A percentile compares a stretch with the other conserved stretches of the same genome.
Conservation (phyloP, 371 early-diverging fungal species). For the Coemansia sp. region DNA sequence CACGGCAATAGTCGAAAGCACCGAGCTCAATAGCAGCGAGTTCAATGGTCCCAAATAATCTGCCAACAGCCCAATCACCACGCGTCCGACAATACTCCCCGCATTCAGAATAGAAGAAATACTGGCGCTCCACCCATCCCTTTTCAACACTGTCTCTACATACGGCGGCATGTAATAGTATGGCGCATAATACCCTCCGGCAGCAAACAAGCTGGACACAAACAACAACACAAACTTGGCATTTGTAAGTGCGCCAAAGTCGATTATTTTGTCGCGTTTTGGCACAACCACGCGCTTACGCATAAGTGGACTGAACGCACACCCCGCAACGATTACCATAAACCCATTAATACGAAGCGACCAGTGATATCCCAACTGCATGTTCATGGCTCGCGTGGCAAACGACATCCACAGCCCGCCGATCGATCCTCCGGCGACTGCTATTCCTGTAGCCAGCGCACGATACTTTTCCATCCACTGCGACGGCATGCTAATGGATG, state of each 20-base stretch:
- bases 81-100: conserved; percentile 28
- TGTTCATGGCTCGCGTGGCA: conserved; percentile 56
- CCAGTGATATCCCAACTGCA: conserved; percentile 61
- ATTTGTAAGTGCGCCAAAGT: conserved; percentile 22
- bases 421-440: conserved; percentile 68
- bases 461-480: conserved; percentile 71
- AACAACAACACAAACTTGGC: conserved; percentile 28
- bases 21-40: conserved; percentile 15
- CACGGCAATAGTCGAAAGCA: conserved; percentile 17
- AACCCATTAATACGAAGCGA: conserved; percentile 60
- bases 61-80: conserved; percentile 25
- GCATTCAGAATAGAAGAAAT: conserved; percentile 40
- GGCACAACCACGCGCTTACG: conserved; percentile 22
- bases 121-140: conserved; percentile 21
- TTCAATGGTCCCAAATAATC: conserved; percentile 29
- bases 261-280: conserved; percentile 30
- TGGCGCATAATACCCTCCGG: conserved; percentile 32
- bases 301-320: conserved; percentile 18
- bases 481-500: conserved; percentile 62
- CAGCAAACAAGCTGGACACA: conserved; percentile 14
- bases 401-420: conserved; percentile 69
- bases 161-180: conserved; percentile 28
- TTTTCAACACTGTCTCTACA: conserved; percentile 4
- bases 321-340: conserved; percentile 12
- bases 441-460: conserved; percentile 72